Percentiles rank a stretch among this genome's conserved stretches.
phyloP scores from a whole-genome alignment of 164 flowering plant species.

The Liriodendron chinense region DNA sequence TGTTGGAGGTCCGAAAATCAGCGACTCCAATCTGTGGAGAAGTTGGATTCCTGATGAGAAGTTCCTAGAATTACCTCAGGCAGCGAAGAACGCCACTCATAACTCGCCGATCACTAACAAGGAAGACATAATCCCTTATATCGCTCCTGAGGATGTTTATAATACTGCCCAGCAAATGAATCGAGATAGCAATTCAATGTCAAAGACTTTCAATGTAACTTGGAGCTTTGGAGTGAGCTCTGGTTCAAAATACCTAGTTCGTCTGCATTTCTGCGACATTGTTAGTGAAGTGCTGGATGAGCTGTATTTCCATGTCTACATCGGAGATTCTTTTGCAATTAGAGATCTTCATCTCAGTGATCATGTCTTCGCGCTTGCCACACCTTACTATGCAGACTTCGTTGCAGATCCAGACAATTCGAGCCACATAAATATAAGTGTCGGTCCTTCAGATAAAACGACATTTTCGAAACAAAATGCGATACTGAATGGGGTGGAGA shows the following conservation, averaged over 20 bases:
- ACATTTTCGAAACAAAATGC: constrained; percentile 39
- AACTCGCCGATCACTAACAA: not conserved
- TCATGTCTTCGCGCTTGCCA: constrained; percentile 38
- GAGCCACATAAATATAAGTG: constrained; percentile 41
- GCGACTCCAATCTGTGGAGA: constrained; percentile 51
- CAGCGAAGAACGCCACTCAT: not conserved
- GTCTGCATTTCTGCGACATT: constrained; percentile 89
- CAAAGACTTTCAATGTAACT: constrained; percentile 41
- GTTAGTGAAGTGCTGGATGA: constrained; percentile 50
- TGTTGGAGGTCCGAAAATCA: constrained; percentile 72
- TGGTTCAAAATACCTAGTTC: constrained; percentile 56
- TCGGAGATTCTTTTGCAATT: constrained; percentile 52
- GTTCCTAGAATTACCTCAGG: not conserved
- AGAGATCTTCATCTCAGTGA: constrained; percentile 28
- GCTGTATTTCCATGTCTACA: constrained; percentile 69
- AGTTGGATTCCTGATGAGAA: constrained; percentile 66
- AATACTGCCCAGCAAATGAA: constrained; percentile 51
- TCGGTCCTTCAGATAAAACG: constrained; percentile 74
- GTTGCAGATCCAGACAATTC: constrained; percentile 41
- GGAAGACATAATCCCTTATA: constrained; percentile 19
- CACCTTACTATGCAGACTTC: constrained; percentile 77
- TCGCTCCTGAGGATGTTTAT: constrained; percentile 69
- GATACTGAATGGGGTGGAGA: constrained; percentile 81
- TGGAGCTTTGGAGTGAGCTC: constrained; percentile 60
- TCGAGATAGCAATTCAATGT: constrained; percentile 29